Base-by-base conservation (phyloP, 1,284 basidiomycete genomes). In the Trichosporon asahii region DNA sequence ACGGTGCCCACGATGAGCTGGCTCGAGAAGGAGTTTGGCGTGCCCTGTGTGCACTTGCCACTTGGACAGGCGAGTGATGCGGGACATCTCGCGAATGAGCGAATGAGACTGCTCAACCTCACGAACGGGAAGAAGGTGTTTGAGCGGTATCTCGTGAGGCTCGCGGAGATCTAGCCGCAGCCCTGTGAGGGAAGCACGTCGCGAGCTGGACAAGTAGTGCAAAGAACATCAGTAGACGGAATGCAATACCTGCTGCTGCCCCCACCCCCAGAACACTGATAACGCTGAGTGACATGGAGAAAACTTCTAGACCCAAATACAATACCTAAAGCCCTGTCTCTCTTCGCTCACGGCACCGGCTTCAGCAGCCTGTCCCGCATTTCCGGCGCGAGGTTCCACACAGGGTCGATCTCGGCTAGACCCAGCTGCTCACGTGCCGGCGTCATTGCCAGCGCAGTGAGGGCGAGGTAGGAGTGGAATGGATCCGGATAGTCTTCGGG, bases 1-100 rank as follows among this genome's bases (percentile, higher is more conserved):
- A 83, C 78, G 0, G 94, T 95, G 66, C 95, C 95, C 1, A 93
- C 93, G 0, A 89, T 98, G 0, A 94, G 94, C 0, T 95, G 90
- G 82, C 86, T 99, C 2, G 96, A 98, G 82, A 93, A 95, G 77
- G 90, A 91, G 78, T 94, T 99, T 65, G 78, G 78, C 3, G 86
- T 85, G 0, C 82, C 82, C 8, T 83, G 82, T 72, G 82, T 83
- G 23, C 82, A 83, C 76, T 69, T 83, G 18, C 82, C 83, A 0
- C 72, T 83, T 2, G 82, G 82, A 14, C 81, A 84, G 73, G 75
- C 76, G 27, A 76, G 74, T 14, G 81, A 82, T 66, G 79, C 81
- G 65, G 84, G 83, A 0, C 84, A 85, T 75, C 70, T 85, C 57
- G 80, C 84, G 2, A 85, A 85, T 71, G 85, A 85, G 77, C 73